Conservation (phyloP, 257 asterid species). For the Petunia secreta region DNA sequence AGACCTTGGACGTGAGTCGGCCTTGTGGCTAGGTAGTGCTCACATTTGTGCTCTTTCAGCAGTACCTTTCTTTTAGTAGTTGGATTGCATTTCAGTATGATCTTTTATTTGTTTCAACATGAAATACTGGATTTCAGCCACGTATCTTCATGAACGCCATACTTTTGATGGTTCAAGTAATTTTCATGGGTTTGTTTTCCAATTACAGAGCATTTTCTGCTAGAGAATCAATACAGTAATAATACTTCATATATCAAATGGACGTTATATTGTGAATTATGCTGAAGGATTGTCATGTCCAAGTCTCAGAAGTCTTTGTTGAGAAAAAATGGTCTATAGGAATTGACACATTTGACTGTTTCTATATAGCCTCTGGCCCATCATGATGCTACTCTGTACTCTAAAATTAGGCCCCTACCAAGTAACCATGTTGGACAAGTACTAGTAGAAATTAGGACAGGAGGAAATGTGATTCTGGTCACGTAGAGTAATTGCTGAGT, state of each 20-base stretch:
- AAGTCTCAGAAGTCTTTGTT: not conserved
- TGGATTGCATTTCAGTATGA: not conserved
- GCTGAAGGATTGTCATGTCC: slow-evolving; percentile 6
- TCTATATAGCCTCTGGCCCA: not conserved
- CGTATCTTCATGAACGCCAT: not conserved
- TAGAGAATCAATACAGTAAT: not conserved
- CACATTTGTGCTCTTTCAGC: not conserved
- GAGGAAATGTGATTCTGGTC: no score
- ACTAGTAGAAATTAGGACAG: not conserved
- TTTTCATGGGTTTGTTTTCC: not conserved
- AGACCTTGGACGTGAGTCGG: no score
- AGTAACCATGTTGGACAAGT: not conserved
- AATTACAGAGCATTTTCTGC: not conserved
- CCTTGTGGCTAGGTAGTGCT: not conserved
- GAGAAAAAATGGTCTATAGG: slow-evolving; percentile 9
- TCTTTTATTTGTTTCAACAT: not conserved
- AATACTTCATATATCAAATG: not conserved
- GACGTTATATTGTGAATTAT: not conserved
- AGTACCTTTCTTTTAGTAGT: not conserved
- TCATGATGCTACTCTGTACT: not conserved
- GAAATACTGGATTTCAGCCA: not conserved
- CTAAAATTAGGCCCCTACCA: slow-evolving; percentile 24
- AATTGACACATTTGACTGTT: not conserved
- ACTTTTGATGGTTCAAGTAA: not conserved
- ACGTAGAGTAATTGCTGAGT: not conserved